Evolutionary conservation across 805 yeast genomes (phyloP), one percentile per base, ranked within the genome.

Genomic region (Lachancea lanzarotensis): DNA sequence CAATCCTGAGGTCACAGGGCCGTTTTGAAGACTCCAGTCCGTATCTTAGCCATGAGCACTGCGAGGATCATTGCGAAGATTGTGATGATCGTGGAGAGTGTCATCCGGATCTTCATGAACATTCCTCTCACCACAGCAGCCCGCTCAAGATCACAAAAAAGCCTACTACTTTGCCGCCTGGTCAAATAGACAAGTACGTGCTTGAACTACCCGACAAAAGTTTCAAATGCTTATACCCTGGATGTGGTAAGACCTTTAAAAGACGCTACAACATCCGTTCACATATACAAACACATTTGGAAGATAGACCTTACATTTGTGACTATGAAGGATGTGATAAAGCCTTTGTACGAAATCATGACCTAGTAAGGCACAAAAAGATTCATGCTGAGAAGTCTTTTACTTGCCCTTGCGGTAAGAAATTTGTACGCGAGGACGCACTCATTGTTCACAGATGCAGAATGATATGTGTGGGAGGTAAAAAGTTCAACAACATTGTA

Each of bases 281-380:
- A 0, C 99, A 93, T 63, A 90, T 93, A 45, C 98, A 93, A 62
- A 93, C 98, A 0, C 99, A 93, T 70, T 67, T 93, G 40, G 82
- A 91, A 61, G 98, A 95, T 63, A 72, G 97, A 51, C 99, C 99
- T 1, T 91, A 87, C 65, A 69, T 74, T 0, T 93, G 99, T 67
- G 72, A 70, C 33, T 53, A 50, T 36, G 70, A 70, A 2, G 72
- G 72, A 35, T 93, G 99, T 65, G 75, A 78, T 3, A 86, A 90
- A 54, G 77, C 86, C 32, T 93, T 93, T 69, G 99, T 93, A 19
- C 75, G 99, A 50, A 96, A 91, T 51, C 98, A 93, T 60, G 99
- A 93, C 66, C 71, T 93, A 54, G 78, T 87, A 48, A 76, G 99
- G 49, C 99, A 93, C 59, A 81, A 79, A 52, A 87, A 86, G 61